Conservation (phyloP, 2,329 filamentous ascomycete species). For the Stemphylium beticola region DNA sequence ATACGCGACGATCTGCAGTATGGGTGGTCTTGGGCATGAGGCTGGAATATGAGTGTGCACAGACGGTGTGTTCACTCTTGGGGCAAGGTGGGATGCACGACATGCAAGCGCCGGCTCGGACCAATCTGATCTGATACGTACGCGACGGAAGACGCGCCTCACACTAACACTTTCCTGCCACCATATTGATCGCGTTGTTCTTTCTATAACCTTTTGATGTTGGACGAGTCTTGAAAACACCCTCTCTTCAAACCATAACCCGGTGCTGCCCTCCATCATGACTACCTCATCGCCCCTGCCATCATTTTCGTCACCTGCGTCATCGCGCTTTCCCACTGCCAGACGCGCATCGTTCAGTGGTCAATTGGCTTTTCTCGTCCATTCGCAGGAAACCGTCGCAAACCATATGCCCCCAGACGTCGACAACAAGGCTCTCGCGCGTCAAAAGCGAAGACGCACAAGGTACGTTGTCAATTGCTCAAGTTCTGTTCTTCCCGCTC, state of each 20-base stretch:
- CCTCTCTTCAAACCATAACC: background rate
- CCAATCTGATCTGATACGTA: constrained; percentile 18
- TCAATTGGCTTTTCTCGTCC: constrained; percentile 63
- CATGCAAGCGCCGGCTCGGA: constrained; percentile 24
- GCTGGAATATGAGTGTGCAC: constrained; percentile 14
- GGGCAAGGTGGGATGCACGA: constrained; percentile 19
- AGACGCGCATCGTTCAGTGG: constrained; percentile 37
- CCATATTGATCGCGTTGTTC: constrained; percentile 26
- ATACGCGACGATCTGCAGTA: constrained; percentile 3
- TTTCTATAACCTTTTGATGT: constrained; percentile 18
- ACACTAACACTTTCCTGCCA: constrained; percentile 34
- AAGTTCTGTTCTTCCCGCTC: constrained; percentile 18
- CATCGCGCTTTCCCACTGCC: constrained; percentile 24
- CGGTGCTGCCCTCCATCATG: constrained; percentile 19
- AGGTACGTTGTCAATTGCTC: constrained; percentile 55
- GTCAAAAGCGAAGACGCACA: constrained; percentile 67
- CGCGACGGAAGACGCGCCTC: constrained; percentile 22
- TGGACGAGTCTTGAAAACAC: constrained; percentile 11
- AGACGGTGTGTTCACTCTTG: constrained; percentile 12
- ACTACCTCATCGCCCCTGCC: constrained; percentile 34
- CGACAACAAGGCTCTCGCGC: constrained; percentile 65
- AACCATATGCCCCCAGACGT: constrained; percentile 63
- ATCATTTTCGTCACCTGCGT: constrained; percentile 33
- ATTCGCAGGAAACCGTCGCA: constrained; percentile 63
- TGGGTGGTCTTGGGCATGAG: constrained; percentile 1